These are phyloP conservation scores for Ascoidea tarda DNA, from an alignment of 805 yeast species.

Conservation along the genomic window DNA sequence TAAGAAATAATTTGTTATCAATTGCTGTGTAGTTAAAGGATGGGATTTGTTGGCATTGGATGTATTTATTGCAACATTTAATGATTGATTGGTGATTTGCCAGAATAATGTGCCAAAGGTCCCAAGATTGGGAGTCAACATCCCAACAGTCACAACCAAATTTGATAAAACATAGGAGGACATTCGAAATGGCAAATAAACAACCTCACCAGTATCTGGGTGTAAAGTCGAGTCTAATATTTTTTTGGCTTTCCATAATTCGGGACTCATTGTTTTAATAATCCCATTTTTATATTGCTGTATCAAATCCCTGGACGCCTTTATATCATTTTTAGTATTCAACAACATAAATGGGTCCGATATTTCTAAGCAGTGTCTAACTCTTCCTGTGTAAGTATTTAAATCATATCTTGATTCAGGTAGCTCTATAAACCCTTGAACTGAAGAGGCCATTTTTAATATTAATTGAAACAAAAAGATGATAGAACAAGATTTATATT, in stretches of 20 bases:
- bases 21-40: constrained; percentile 68
- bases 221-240: constrained; percentile 85
- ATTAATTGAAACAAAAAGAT: too few species aligned
- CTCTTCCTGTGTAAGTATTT: constrained; percentile 83
- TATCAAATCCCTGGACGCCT: constrained; percentile 46
- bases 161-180: constrained; percentile 89
- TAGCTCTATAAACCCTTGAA: neutral
- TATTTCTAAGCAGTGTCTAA: constrained; percentile 83
- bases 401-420: constrained; percentile 40
- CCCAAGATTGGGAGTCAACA: constrained; percentile 91
- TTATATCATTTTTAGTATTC: constrained; percentile 50
- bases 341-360: constrained; percentile 86
- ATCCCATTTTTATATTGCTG: constrained; percentile 63
- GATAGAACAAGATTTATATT: too few species aligned
- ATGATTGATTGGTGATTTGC: constrained; percentile 96
- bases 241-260: constrained; percentile 80
- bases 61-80: constrained; percentile 92
- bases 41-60: constrained; percentile 94
- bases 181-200: constrained; percentile 91
- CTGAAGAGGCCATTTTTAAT: neutral
- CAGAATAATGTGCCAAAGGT: constrained; percentile 87
- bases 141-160: constrained; percentile 90
- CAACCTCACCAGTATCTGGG: constrained; percentile 94
- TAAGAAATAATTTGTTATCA: constrained; percentile 63
- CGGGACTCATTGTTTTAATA: constrained; percentile 51